phyloP scores from a whole-genome alignment of 2,329 filamentous ascomycete species.

The Botrytis galanthina region DNA sequence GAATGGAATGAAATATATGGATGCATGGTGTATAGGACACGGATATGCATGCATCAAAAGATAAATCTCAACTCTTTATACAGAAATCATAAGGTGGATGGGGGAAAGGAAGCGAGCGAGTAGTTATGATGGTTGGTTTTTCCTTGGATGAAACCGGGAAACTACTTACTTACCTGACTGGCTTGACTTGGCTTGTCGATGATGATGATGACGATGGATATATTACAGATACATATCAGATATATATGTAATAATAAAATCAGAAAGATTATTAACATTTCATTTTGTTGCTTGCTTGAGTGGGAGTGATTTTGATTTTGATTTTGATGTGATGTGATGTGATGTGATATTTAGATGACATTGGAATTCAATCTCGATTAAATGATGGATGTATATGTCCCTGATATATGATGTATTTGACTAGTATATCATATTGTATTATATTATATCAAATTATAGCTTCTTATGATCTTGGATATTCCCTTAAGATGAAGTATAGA shows the following conservation, averaged over 20 bases:
- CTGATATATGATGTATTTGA: too few species aligned
- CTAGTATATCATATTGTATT: too few species aligned
- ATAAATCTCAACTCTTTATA: conserved; percentile 20
- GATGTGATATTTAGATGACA: not conserved
- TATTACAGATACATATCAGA: not conserved
- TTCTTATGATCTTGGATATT: not conserved
- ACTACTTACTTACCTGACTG: not conserved
- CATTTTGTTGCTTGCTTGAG: not conserved
- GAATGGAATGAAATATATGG: not conserved
- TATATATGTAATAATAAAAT: conserved; percentile 8
- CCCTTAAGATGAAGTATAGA: not conserved
- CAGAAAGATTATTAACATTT: not conserved
- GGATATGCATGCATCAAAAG: conserved; percentile 5
- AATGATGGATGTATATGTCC: not conserved
- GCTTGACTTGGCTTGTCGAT: not conserved
- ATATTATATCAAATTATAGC: too few species aligned
- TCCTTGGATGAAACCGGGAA: not conserved
- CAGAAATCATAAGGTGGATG: not conserved
- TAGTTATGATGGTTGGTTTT: not conserved
- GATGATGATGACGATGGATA: conserved; percentile 1
- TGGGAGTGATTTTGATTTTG: not conserved
- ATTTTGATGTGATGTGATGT: too few species aligned
- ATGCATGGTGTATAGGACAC: not conserved
- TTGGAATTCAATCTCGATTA: not conserved
- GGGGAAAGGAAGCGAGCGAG: not conserved